phyloP scores from a whole-genome alignment of 208 protist genomes.

The Trypanosoma cruzi region DNA sequence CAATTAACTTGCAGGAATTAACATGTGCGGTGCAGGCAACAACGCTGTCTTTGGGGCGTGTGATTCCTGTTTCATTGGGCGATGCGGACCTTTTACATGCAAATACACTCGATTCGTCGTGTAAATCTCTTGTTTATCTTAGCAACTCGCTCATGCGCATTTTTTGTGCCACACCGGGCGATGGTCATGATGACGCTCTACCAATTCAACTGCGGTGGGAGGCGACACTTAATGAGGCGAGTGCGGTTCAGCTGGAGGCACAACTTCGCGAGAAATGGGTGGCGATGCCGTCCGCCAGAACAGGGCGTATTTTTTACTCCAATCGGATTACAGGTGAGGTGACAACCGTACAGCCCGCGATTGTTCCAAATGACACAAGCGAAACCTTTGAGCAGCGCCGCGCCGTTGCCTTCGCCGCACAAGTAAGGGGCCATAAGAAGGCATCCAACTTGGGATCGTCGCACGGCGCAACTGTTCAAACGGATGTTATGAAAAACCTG shows the following conservation, averaged over 20 bases:
- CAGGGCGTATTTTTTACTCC: constrained; percentile 3
- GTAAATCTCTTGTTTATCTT: background rate
- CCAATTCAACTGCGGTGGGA: background rate
- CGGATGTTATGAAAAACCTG: too few species aligned
- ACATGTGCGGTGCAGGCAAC: background rate
- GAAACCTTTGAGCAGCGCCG: background rate
- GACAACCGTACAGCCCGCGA: background rate
- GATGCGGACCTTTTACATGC: background rate
- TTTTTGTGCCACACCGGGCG: background rate
- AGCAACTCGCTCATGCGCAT: background rate
- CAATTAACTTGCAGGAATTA: constrained; percentile 8
- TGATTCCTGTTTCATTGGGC: constrained; percentile 3
- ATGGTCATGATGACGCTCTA: background rate
- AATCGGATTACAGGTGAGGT: constrained; percentile 5
- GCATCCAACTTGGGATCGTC: background rate
- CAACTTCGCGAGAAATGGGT: constrained; percentile 11
- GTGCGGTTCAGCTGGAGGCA: background rate
- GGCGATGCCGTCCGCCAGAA: background rate
- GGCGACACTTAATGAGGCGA: background rate
- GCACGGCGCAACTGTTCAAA: background rate
- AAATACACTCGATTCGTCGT: background rate
- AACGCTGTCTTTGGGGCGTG: background rate
- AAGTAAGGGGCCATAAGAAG: background rate
- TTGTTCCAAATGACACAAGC: background rate
- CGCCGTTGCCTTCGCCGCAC: background rate